Base-by-base conservation (phyloP, 345 rosid genomes). In the Acer campestre region DNA sequence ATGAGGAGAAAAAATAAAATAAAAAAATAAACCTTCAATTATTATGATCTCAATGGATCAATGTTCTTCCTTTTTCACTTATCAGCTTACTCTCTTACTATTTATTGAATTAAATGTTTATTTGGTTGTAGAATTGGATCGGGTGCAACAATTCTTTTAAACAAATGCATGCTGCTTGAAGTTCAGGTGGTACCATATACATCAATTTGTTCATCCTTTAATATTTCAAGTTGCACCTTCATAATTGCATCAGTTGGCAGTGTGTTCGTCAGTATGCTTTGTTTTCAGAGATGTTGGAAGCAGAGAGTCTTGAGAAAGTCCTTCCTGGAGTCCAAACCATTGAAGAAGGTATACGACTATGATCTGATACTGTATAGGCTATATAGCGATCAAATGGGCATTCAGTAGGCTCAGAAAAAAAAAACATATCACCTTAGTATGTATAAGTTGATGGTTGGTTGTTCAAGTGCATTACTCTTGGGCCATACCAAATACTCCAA, bases 301-400 rank as follows among this genome's bases (percentile, higher is more conserved):
- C 85, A 38, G 97, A 91, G 81, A 67, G 76, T 71, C 86, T 89
- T 75, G 80, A 61, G 53, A 80, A 88, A 79, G 91, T 92, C 76
- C 92, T 93, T 86, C 95, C 93, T 62, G 92, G 88, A 31, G 80
- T 81, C 80, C 71, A 86, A 78, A 85, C 87, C 64, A 70, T 82
- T 27, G 89, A 88, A 77, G 98, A 88, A 88, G 94, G 97, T 95
- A 79, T 25, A 17, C 27, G 16, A 25, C 27, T 49, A 61, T 44
- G 35, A 23, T 64, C 67, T 22, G 63, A n/a, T 2, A 67, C 6
- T 64, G 59, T 35, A 31, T 40, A 35, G 18, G 55, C 44, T 61
- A 16, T 8, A 10, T 44, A 25, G 16, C 25, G 0, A 61, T 73
- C 58, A 25, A 73, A n/a, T 23, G 18, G 68, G 22, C 65, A 71